phyloP scores from a whole-genome alignment of 164 flowering plant species.

The Platanus orientalis region DNA sequence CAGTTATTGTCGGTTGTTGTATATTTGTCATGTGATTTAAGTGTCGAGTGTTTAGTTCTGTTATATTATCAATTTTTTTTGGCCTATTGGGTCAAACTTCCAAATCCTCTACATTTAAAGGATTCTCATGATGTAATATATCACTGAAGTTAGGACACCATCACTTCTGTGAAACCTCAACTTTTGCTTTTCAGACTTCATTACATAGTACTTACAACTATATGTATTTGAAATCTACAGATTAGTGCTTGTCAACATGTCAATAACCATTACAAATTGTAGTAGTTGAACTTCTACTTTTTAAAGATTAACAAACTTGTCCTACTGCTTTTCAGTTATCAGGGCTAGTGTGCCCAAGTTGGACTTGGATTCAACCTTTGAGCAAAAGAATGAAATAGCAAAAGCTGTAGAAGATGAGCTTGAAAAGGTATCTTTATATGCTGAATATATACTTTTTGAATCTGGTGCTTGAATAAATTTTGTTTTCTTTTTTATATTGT shows the following conservation, averaged over 20 bases:
- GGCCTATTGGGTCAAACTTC: no score
- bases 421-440: conserved; percentile 43
- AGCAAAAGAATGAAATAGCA: conserved; percentile 80
- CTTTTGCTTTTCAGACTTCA: not conserved
- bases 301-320: not conserved
- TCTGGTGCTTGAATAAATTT: not conserved
- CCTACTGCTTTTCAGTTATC: conserved; percentile 39
- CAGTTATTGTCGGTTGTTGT: not conserved
- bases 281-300: not conserved
- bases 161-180: no score
- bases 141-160: no score
- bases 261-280: not conserved
- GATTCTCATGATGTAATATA: no score
- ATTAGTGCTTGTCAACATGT: not conserved
- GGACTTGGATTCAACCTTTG: conserved; percentile 64
- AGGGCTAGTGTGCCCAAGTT: conserved; percentile 79
- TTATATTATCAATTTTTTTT: no score
- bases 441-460: not conserved
- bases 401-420: conserved; percentile 77
- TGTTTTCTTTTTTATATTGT: not conserved
- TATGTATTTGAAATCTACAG: not conserved
- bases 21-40: no score
- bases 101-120: no score
- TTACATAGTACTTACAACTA: not conserved
- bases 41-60: no score